Base-by-base conservation (phyloP, 2,329 filamentous ascomycete species). In the Exutisphaerella laricina region DNA sequence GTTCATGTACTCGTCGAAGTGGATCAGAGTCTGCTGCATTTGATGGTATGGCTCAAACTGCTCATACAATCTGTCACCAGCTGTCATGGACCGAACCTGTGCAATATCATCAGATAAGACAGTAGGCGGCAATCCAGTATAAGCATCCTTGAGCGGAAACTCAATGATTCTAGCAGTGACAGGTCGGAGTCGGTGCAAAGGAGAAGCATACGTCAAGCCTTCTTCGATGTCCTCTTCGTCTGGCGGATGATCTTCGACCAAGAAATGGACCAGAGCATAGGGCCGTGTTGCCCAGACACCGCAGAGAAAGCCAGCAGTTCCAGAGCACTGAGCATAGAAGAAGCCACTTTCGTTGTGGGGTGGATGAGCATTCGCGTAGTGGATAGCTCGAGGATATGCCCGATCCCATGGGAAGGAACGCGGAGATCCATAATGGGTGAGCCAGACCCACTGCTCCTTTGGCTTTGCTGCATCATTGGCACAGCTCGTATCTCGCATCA, bases 151-250 rank as follows among this genome's bases (percentile, higher is more conserved):
- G 8, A 51, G 47, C 4, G 48, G 50, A 4, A 53, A 49, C 12
- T 51, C 48, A 17, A 53, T 51, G 32, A 53, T 47, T 6, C 48
- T 43, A 4, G 39, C 50, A 7, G 46, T 51, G 2, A 51, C 48
- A 18, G 37, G 45, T 12, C 39, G 43, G 9, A 51, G 35, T 28
- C 32, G 14, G 4, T 29, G 23, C 25, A 26, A 9, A 3, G 40
- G 31, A 1, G 21, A 33, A 3, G 43, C 20, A 25, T 47, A 52
- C 5, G 46, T 44, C 5, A 48, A 33, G 2, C 36, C 47, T 25
- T 37, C 35, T 22, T 38, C 48, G 18, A 23, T 13, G 4, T 34
- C 31, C 4, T 25, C n/a, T 5, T 39, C 41, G 16, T 34, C 30
- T 16, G 21, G 16, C 8, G 43, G 37, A 4, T 46, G 25, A 12